phyloP scores from a whole-genome alignment of 495 filamentous ascomycete species.

The Penicillium longicatenatum region DNA sequence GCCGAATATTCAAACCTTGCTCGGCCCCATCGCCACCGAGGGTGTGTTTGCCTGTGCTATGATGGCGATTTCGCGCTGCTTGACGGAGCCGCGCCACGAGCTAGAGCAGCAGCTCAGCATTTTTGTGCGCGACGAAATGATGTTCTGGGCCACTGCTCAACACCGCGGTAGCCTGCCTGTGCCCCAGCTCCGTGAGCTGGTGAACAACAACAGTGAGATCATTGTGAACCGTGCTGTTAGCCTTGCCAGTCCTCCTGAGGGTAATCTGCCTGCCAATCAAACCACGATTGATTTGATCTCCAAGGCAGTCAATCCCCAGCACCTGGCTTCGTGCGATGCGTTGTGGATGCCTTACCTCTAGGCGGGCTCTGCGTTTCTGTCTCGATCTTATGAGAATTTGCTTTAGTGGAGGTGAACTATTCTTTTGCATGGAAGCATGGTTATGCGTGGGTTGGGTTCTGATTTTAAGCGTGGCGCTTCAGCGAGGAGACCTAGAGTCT shows the following conservation, averaged over 20 bases:
- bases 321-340: slow-evolving; percentile 80
- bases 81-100: slow-evolving; percentile 88
- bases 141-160: slow-evolving; percentile 89
- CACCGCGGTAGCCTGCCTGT: slow-evolving; percentile 70
- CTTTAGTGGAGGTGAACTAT: slow-evolving; percentile 8
- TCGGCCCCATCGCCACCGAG: slow-evolving; percentile 94
- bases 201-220: slow-evolving; percentile 83
- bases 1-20: slow-evolving; percentile 90
- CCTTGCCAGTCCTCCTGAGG: slow-evolving; percentile 64
- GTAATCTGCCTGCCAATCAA: slow-evolving; percentile 89
- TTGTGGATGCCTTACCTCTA: slow-evolving; percentile 98
- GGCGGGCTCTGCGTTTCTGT: slow-evolving; percentile 20
- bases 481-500: slow-evolving; percentile 5
- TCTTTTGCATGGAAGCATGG: slow-evolving; percentile 16
- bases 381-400: not conserved
- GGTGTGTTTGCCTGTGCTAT: slow-evolving; percentile 89
- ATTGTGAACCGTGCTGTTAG: slow-evolving; percentile 87
- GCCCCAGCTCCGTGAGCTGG: slow-evolving; percentile 76
- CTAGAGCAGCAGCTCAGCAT: slow-evolving; percentile 89
- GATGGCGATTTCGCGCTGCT: slow-evolving; percentile 93
- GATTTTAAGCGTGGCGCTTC: slow-evolving; percentile 41
- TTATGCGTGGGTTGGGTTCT: slow-evolving; percentile 25
- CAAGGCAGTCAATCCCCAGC: slow-evolving; percentile 81
- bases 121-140: slow-evolving; percentile 97
- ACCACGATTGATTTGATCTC: slow-evolving; percentile 91